phyloP scores from a whole-genome alignment of 768 basidiomycete species.

The Kockovaella imperatae region DNA sequence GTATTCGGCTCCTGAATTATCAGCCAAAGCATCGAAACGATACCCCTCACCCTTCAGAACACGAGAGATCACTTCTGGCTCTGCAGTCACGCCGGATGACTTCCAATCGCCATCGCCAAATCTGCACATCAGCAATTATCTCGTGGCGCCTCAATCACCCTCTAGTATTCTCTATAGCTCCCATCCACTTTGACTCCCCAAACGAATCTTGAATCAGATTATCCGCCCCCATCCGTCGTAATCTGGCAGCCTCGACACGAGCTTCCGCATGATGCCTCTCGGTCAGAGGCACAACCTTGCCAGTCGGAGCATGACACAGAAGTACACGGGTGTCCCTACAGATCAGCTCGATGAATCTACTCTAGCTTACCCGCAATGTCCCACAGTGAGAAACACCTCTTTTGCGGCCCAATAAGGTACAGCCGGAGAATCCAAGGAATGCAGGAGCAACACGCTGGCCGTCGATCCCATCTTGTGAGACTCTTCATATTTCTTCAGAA shows the following conservation, averaged over 20 bases:
- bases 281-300: slow-evolving; percentile 74
- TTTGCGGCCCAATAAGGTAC: slow-evolving; percentile 74
- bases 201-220: slow-evolving; percentile 80
- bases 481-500: slow-evolving; percentile 62
- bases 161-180: slow-evolving; percentile 82
- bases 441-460: slow-evolving; percentile 82
- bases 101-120: slow-evolving; percentile 86
- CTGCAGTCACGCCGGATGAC: slow-evolving; percentile 81
- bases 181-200: slow-evolving; percentile 88
- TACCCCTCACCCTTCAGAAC: slow-evolving; percentile 59
- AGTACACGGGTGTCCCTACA: slow-evolving; percentile 80
- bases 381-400: slow-evolving; percentile 70
- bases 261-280: slow-evolving; percentile 95
- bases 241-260: slow-evolving; percentile 69
- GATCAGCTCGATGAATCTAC: neutral
- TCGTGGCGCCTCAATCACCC: slow-evolving; percentile 51
- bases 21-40: slow-evolving; percentile 50
- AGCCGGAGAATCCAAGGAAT: slow-evolving; percentile 70
- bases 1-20: slow-evolving; percentile 77
- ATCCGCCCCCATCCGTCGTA: slow-evolving; percentile 79
- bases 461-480: slow-evolving; percentile 72
- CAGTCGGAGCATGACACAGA: slow-evolving; percentile 65
- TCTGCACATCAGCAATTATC: slow-evolving; percentile 46
- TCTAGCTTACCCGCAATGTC: slow-evolving; percentile 72
- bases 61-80: slow-evolving; percentile 74